A percentile compares a stretch with the other conserved stretches of the same genome.
Conservation (phyloP, 2,329 filamentous ascomycete species). For the Calonectria honghensis region DNA sequence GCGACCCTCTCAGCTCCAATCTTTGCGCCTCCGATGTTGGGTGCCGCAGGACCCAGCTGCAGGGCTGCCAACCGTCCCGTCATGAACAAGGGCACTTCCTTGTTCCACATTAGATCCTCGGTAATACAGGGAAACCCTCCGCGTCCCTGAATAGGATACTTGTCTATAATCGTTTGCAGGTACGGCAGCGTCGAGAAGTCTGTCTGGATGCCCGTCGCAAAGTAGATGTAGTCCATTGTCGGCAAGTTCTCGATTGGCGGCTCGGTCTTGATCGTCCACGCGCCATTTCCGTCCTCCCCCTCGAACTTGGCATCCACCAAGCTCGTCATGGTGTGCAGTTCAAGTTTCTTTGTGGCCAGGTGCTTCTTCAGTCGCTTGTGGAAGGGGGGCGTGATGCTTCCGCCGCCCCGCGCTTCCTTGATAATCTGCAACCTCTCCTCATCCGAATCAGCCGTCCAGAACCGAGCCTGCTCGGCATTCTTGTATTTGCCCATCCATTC, state of each 20-base stretch:
- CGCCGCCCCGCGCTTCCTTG: slow-evolving; percentile 80
- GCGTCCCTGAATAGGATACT: slow-evolving; percentile 77
- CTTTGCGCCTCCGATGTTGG: slow-evolving; percentile 84
- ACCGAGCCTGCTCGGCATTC: slow-evolving; percentile 84
- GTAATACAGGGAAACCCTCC: slow-evolving; percentile 84
- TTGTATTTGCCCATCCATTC: slow-evolving; percentile 89
- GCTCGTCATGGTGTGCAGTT: slow-evolving; percentile 74
- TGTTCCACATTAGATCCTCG: slow-evolving; percentile 84
- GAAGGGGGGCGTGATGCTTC: slow-evolving; percentile 83
- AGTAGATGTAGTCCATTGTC: slow-evolving; percentile 81
- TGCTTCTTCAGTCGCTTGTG: slow-evolving; percentile 80
- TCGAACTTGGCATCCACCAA: slow-evolving; percentile 73
- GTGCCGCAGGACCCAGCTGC: slow-evolving; percentile 81
- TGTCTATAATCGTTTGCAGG: slow-evolving; percentile 74
- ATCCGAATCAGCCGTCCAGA: slow-evolving; percentile 85
- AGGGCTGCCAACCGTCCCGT: slow-evolving; percentile 81
- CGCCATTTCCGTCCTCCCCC: slow-evolving; percentile 55
- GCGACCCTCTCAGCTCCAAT: slow-evolving; percentile 83
- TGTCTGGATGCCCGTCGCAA: slow-evolving; percentile 82
- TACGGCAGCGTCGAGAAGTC: slow-evolving; percentile 77
- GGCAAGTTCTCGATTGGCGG: slow-evolving; percentile 73
- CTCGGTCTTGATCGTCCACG: slow-evolving; percentile 69
- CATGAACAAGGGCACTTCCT: slow-evolving; percentile 83
- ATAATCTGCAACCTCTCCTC: slow-evolving; percentile 81
- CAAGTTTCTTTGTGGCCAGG: slow-evolving; percentile 69